phyloP scores from a whole-genome alignment of 78 protist genomes.

The Paratrimastix pyriformis region DNA sequence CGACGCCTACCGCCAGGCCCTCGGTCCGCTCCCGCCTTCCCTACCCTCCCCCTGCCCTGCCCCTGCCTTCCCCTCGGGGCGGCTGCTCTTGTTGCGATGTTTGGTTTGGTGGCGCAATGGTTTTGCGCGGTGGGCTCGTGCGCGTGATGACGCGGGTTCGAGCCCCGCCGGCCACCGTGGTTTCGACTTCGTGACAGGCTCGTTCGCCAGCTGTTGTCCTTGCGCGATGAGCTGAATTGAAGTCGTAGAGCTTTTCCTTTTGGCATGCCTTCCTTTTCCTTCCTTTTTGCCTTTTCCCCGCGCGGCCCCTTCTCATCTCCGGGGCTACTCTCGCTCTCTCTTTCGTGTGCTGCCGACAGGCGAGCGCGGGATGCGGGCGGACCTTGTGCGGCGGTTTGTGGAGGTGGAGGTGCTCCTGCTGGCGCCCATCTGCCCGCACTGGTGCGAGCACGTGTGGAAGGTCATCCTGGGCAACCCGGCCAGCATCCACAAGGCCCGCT shows the following conservation, averaged over 20 bases:
- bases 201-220: no score
- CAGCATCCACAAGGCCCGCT: conserved; percentile 25
- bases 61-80: neutral
- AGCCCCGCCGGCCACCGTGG: no score
- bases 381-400: conserved; percentile 56
- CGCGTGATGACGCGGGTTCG: no score
- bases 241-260: no score
- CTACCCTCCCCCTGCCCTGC: neutral
- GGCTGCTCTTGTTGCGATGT: neutral
- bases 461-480: conserved; percentile 52
- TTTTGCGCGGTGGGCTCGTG: no score
- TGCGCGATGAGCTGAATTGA: no score
- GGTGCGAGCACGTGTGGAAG: conserved; percentile 82
- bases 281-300: no score
- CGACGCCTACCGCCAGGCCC: conserved; percentile 57
- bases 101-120: no score
- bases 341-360: neutral
- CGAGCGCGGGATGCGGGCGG: conserved; percentile 23
- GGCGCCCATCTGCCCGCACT: conserved; percentile 92
- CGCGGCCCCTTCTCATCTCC: no score
- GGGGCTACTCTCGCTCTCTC: no score
- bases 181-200: no score
- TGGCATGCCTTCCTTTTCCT: no score
- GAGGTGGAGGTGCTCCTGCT: conserved; percentile 64
- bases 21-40: neutral